Percentiles rank a stretch among this genome's conserved stretches.
Evolutionary conservation across 352 stramenopile genomes (phyloP).

Genomic region (Phytopythium litorale): DNA sequence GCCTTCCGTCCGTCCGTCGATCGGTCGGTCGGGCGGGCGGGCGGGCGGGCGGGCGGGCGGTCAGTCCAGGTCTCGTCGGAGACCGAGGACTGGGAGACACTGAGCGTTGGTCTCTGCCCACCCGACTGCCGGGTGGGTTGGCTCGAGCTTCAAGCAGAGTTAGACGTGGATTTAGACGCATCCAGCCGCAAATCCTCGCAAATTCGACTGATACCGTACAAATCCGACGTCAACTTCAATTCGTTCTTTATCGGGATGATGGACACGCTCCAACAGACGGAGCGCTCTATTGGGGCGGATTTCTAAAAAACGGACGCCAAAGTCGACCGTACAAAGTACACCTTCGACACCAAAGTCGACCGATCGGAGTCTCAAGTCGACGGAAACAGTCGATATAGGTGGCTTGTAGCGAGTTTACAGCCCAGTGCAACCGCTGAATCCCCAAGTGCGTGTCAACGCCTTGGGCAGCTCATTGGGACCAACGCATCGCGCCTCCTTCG

Average conservation of each 20-base stretch:
- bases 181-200: background rate
- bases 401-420: background rate
- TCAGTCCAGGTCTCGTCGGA: no score
- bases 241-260: slow-evolving; percentile 1
- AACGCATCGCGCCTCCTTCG: no score
- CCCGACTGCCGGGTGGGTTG: no score
- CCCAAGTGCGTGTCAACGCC: background rate
- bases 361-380: background rate
- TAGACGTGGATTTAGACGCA: background rate
- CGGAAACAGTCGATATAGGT: background rate
- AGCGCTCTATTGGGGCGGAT: background rate
- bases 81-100: no score
- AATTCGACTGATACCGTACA: background rate
- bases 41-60: no score
- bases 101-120: no score
- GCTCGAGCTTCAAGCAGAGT: background rate
- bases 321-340: background rate
- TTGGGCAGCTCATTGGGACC: background rate
- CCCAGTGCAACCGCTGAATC: background rate
- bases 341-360: background rate
- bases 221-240: slow-evolving; percentile 5
- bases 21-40: no score
- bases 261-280: background rate
- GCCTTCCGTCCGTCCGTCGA: background rate
- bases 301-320: background rate